Percentiles rank a stretch among this genome's conserved stretches.
These are phyloP conservation scores for Monascus purpureus DNA, from an alignment of 495 filamentous ascomycete genomes.

Conservation along the genomic window DNA sequence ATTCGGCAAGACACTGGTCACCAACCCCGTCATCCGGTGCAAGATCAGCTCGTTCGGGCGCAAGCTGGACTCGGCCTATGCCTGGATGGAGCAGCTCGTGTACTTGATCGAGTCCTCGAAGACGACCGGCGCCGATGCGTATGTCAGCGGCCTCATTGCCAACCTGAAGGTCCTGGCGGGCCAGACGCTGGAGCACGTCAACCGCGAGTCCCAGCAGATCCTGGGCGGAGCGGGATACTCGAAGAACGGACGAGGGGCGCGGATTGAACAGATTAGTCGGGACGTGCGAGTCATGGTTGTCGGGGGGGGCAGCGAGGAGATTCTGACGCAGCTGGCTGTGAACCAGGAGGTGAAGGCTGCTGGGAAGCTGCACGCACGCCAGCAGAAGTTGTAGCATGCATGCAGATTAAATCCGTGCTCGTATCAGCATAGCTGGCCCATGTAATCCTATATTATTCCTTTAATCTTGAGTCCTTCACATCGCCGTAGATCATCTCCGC, in stretches of 20 bases:
- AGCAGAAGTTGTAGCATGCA: no score
- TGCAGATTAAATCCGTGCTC: no score
- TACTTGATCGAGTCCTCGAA: conserved; percentile 17
- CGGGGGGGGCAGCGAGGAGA: conserved; percentile 39
- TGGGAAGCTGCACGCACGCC: no score
- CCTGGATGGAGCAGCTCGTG: conserved; percentile 25
- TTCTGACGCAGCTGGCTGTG: conserved; percentile 32
- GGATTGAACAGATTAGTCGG: conserved; percentile 36
- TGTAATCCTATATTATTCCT: no score
- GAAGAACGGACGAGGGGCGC: conserved; percentile 23
- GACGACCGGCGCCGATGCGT: conserved; percentile 8
- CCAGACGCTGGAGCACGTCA: conserved; percentile 31
- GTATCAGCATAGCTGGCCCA: no score
- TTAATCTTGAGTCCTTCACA: no score
- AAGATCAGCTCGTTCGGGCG: conserved; percentile 25
- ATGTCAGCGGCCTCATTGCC: conserved; percentile 20
- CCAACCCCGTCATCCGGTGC: conserved; percentile 22
- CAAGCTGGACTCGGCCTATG: conserved; percentile 21
- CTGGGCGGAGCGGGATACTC: conserved; percentile 38
- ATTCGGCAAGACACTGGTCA: conserved; percentile 25
- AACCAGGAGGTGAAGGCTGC: conserved; percentile 27
- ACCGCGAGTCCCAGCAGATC: conserved; percentile 39
- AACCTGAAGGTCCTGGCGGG: conserved; percentile 34
- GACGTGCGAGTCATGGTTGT: conserved; percentile 39
- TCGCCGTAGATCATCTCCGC: no score